Evolutionary conservation across 2,329 filamentous ascomycete genomes (phyloP).

Genomic region (Talaromyces sp.): DNA sequence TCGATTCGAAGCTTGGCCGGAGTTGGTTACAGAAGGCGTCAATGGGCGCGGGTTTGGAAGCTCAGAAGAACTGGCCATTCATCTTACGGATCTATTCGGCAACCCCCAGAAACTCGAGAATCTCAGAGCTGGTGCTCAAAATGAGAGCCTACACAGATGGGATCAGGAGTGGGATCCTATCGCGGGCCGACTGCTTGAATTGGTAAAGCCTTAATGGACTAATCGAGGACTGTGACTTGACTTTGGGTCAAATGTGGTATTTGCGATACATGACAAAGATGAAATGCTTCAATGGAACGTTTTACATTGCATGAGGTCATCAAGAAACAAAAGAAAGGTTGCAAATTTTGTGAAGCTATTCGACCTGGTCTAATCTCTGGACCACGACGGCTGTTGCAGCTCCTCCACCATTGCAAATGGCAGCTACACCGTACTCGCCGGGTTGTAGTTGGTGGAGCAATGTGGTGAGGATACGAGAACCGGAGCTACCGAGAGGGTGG

Average conservation of each 20-base stretch:
- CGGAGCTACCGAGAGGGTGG: slow-evolving; percentile 89
- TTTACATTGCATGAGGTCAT: slow-evolving; percentile 4
- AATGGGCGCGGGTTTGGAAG: slow-evolving; percentile 85
- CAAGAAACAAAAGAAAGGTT: neutral
- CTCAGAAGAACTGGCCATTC: slow-evolving; percentile 59
- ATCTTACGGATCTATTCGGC: slow-evolving; percentile 64
- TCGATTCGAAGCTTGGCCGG: slow-evolving; percentile 80
- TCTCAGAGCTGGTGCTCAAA: slow-evolving; percentile 66
- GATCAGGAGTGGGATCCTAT: slow-evolving; percentile 89
- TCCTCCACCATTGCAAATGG: slow-evolving; percentile 95
- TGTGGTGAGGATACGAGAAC: slow-evolving; percentile 84
- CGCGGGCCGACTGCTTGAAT: slow-evolving; percentile 66
- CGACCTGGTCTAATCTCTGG: slow-evolving; percentile 65
- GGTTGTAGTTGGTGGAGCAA: slow-evolving; percentile 86
- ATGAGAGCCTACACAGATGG: slow-evolving; percentile 77
- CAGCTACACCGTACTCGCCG: slow-evolving; percentile 90
- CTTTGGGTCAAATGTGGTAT: neutral
- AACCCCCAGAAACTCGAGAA: slow-evolving; percentile 54
- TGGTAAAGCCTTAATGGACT: slow-evolving; percentile 24
- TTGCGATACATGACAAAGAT: neutral
- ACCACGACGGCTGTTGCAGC: slow-evolving; percentile 89
- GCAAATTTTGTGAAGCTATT: slow-evolving; percentile 25
- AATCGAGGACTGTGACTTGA: neutral
- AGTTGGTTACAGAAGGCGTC: slow-evolving; percentile 80
- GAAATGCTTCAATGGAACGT: neutral